phyloP scores from a whole-genome alignment of 805 yeast species.

The Jamesozyma rosinii region DNA sequence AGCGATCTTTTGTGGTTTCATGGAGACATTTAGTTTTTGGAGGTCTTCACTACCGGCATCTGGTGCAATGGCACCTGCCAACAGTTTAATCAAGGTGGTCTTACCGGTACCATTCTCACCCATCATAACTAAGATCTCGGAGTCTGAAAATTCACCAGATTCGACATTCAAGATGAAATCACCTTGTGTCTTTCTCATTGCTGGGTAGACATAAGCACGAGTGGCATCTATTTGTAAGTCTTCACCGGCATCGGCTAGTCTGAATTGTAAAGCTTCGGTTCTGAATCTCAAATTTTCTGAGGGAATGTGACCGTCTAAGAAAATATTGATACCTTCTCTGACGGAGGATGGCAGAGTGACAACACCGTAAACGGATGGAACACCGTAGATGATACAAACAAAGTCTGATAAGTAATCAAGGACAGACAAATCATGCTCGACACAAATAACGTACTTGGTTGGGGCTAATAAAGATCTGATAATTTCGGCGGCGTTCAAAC shows the following conservation, averaged over 20 bases:
- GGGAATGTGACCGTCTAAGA: slow-evolving; percentile 95
- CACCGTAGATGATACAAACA: slow-evolving; percentile 94
- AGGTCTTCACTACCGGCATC: slow-evolving; percentile 68
- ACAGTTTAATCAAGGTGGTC: slow-evolving; percentile 89
- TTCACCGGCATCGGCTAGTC: slow-evolving; percentile 84
- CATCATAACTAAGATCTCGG: slow-evolving; percentile 97
- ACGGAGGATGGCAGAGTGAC: slow-evolving; percentile 94
- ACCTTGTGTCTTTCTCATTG: slow-evolving; percentile 87
- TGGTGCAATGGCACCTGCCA: slow-evolving; percentile 88
- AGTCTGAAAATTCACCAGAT: slow-evolving; percentile 85
- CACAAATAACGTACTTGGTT: slow-evolving; percentile 83
- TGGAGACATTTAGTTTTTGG: slow-evolving; percentile 84
- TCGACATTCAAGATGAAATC: slow-evolving; percentile 81
- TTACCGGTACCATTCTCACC: slow-evolving; percentile 99
- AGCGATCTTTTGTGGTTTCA: slow-evolving; percentile 99
- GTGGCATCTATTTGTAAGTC: slow-evolving; percentile 67
- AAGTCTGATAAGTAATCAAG: slow-evolving; percentile 94
- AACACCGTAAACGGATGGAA: slow-evolving; percentile 97
- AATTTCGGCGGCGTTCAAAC: slow-evolving; percentile 92
- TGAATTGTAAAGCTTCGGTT: slow-evolving; percentile 88
- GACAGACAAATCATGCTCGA: slow-evolving; percentile 97
- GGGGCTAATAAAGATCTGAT: slow-evolving; percentile 77
- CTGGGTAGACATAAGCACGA: slow-evolving; percentile 67
- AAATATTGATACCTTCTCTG: slow-evolving; percentile 97
- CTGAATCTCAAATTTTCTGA: slow-evolving; percentile 96